Conservation (phyloP, 106 monocot genomes). For the Dendrobium nobile region DNA sequence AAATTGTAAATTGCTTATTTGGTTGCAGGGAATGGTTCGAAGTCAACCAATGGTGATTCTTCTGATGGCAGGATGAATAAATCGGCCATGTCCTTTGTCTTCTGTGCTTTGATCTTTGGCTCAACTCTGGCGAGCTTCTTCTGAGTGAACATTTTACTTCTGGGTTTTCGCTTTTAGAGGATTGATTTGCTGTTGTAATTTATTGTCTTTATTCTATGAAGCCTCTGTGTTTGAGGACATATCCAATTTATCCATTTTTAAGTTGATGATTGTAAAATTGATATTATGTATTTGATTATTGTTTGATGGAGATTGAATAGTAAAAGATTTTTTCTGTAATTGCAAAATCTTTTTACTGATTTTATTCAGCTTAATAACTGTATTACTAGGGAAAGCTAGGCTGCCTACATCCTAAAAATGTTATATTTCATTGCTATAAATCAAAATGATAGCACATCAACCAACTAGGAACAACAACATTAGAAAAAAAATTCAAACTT, state of each 20-base stretch:
- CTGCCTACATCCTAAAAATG: too few relatives aligned
- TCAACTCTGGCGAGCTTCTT: not conserved
- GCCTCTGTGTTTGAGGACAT: not conserved
- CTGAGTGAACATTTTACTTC: too few relatives aligned
- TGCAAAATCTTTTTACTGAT: too few relatives aligned
- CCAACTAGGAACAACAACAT: too few relatives aligned
- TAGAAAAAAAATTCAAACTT: too few relatives aligned
- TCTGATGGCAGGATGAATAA: constrained; percentile 2
- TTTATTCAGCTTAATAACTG: too few relatives aligned
- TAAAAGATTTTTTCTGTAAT: too few relatives aligned
- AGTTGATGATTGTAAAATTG: not conserved
- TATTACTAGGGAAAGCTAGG: too few relatives aligned
- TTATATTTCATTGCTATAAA: too few relatives aligned
- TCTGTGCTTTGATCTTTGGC: not conserved
- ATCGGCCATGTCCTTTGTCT: not conserved
- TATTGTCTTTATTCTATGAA: not conserved
- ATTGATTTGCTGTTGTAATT: not conserved
- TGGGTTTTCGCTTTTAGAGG: not conserved
- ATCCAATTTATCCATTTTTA: not conserved
- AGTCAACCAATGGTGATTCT: not conserved
- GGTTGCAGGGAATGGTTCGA: not conserved
- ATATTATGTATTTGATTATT: not conserved
- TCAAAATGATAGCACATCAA: too few relatives aligned
- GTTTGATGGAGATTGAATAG: too few relatives aligned
- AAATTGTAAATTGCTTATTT: too few relatives aligned